Evolutionary conservation across 2,329 filamentous ascomycete genomes (phyloP).

Genomic region (Pseudogymnoascus sp.): DNA sequence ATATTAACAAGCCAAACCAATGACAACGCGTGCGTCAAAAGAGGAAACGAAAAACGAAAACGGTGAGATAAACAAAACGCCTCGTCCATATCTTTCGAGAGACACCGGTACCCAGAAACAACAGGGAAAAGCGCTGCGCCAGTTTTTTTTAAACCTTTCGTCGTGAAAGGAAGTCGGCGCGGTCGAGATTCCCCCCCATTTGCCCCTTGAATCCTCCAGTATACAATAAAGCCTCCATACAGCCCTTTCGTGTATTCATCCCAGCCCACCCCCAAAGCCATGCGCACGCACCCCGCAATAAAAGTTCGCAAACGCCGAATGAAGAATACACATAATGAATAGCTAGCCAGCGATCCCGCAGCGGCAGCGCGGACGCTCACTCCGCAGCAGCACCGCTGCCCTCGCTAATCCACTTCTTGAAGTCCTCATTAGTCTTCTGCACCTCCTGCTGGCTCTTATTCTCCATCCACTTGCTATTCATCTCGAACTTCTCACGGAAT

Average conservation of each 20-base stretch:
- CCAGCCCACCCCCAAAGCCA: not conserved
- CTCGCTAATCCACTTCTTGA: conserved; percentile 38
- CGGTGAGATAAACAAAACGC: not conserved
- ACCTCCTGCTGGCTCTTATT: conserved; percentile 39
- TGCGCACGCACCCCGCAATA: not conserved
- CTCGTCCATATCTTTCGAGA: not conserved
- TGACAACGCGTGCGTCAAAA: not conserved
- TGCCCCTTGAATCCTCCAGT: not conserved
- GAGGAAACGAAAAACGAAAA: not conserved
- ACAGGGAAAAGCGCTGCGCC: not conserved
- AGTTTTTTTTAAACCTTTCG: not conserved
- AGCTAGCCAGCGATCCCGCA: too few relatives aligned
- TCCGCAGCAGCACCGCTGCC: conserved; percentile 10
- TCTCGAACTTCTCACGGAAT: conserved; percentile 44
- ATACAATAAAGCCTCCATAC: not conserved
- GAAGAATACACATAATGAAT: not conserved
- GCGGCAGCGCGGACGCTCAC: not conserved
- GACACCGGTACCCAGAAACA: not conserved
- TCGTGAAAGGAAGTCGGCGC: not conserved
- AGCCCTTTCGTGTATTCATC: conserved; percentile 7
- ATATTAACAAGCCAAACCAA: not conserved
- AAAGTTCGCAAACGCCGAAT: not conserved
- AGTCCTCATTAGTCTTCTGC: conserved; percentile 37
- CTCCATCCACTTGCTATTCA: conserved; percentile 41
- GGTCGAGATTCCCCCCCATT: not conserved